Evolutionary conservation across 768 basidiomycete species (phyloP).

Genomic region (Cystofilobasidium capitatum): DNA sequence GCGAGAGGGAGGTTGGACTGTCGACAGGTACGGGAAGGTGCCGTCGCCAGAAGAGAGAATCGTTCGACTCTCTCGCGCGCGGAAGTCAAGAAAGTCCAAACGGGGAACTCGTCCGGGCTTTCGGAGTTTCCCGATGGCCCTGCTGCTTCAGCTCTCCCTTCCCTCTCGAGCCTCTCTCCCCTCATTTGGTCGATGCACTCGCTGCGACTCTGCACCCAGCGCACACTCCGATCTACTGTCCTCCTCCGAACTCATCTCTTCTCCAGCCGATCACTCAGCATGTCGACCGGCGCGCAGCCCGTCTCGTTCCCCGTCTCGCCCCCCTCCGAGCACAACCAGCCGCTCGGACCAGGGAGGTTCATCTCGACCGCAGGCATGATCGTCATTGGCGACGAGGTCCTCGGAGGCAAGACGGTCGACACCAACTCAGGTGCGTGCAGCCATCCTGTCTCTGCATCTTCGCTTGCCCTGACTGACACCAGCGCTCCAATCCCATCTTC

Average conservation of each 20-base stretch:
- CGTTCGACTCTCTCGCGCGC: too few relatives aligned
- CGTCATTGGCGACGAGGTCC: slow-evolving; percentile 64
- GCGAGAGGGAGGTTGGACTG: too few relatives aligned
- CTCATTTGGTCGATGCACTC: too few relatives aligned
- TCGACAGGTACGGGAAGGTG: too few relatives aligned
- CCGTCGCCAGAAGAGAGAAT: too few relatives aligned
- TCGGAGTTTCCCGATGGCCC: too few relatives aligned
- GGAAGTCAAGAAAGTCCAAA: too few relatives aligned
- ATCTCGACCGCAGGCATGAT: slow-evolving; percentile 55
- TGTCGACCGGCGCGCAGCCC: neutral
- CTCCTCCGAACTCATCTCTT: neutral
- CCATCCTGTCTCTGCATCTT: neutral
- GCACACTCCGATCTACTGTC: neutral
- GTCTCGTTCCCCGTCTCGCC: neutral
- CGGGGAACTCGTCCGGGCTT: too few relatives aligned
- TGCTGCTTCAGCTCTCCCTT: too few relatives aligned
- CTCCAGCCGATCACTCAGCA: neutral
- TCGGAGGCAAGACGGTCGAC: slow-evolving; percentile 75
- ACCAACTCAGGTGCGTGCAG: neutral
- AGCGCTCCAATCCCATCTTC: neutral
- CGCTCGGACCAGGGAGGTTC: slow-evolving; percentile 57
- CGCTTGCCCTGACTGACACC: slow-evolving; percentile 50
- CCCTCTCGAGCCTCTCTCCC: too few relatives aligned
- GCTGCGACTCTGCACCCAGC: too few relatives aligned
- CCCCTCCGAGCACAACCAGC: slow-evolving; percentile 42